Conservation (phyloP, 2,329 filamentous ascomycete genomes). For the Aspergillus quadricinctus region DNA sequence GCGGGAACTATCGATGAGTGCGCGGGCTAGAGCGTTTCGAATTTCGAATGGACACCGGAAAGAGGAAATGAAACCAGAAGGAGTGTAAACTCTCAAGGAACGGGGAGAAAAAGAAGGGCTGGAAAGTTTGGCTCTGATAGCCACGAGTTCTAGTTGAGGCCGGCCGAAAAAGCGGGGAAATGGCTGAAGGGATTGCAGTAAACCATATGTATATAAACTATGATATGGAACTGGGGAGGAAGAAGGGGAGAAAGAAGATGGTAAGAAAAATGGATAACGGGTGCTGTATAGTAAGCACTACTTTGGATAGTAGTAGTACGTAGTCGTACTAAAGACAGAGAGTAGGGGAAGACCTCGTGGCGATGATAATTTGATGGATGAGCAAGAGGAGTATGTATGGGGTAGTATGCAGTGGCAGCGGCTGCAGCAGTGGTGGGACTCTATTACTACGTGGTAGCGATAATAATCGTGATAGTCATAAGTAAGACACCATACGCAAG, state of each 20-base stretch:
- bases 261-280: neutral
- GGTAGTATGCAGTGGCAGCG: neutral
- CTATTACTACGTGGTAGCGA: neutral
- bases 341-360: neutral
- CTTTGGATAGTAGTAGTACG: neutral
- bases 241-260: neutral
- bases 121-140: neutral
- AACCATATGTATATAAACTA: neutral
- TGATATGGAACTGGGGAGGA: neutral
- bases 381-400: neutral
- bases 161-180: neutral
- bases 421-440: neutral
- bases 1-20: conserved; percentile 12
- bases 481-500: neutral
- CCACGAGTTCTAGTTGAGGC: neutral
- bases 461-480: neutral
- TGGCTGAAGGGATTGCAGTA: neutral
- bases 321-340: neutral
- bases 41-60: neutral
- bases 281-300: neutral
- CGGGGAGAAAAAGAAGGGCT: neutral
- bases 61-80: neutral
- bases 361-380: neutral
- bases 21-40: conserved; percentile 5
- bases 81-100: neutral